A percentile compares a stretch with the other conserved stretches of the same genome.
phyloP scores from a whole-genome alignment of 1,284 basidiomycete species.

The Apiotrichum akiyoshidainum region DNA sequence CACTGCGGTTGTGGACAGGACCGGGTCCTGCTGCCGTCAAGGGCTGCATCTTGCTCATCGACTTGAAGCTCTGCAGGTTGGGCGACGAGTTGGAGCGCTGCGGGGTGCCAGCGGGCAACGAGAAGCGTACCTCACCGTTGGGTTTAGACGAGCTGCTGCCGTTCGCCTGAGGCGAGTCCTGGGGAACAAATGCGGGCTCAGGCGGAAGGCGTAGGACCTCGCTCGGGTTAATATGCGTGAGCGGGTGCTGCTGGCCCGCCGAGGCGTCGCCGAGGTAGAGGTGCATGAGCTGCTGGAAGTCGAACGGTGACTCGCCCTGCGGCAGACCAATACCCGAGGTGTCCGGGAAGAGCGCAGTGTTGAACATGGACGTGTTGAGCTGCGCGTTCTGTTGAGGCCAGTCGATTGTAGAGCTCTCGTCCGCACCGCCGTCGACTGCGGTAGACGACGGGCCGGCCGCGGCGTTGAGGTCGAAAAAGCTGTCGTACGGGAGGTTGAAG shows the following conservation, averaged over 20 bases:
- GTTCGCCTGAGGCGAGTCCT: conserved; percentile 25
- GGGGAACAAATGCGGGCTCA: conserved; percentile 20
- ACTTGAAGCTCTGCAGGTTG: conserved; percentile 38
- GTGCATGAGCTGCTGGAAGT: conserved; percentile 52
- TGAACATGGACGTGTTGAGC: conserved; percentile 9
- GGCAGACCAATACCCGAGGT: conserved; percentile 2
- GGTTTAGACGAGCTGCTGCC: conserved; percentile 28
- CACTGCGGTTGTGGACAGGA: conserved; percentile 1
- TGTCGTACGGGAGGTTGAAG: conserved; percentile 64
- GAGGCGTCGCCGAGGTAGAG: conserved; percentile 48
- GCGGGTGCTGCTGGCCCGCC: conserved; percentile 50
- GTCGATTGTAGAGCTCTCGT: conserved; percentile 21
- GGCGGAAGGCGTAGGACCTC: conserved; percentile 62
- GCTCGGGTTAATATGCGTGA: conserved; percentile 81
- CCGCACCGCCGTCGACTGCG: conserved; percentile 4
- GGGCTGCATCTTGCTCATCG: conserved; percentile 6
- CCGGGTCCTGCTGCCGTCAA: not conserved
- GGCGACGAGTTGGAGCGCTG: conserved; percentile 46
- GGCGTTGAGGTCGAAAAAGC: conserved; percentile 59
- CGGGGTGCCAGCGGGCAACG: conserved; percentile 16
- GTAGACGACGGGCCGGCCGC: conserved; percentile 16
- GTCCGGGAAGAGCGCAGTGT: conserved; percentile 11
- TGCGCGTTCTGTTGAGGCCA: not conserved
- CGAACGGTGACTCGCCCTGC: conserved; percentile 35
- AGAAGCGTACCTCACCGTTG: conserved; percentile 25